Evolutionary conservation across 2,329 filamentous ascomycete genomes (phyloP), one percentile per base, ranked within the genome.

Genomic region (Zymoseptoria tritici): DNA sequence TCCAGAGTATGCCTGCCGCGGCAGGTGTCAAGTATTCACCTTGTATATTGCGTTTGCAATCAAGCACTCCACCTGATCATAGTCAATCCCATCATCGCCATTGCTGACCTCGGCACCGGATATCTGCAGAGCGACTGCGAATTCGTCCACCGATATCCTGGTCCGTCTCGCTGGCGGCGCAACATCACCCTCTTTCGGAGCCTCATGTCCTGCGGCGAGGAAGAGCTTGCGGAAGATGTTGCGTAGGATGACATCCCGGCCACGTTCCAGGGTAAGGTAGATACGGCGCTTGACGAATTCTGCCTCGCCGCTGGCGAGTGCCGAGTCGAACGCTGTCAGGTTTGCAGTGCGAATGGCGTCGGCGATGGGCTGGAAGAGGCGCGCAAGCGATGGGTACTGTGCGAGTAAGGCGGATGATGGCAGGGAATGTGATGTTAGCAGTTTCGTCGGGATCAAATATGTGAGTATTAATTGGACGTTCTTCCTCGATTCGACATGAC

Each of bases 21-120:
- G 55, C 42, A 62, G 59, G 57, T 55, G 55, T n/a, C 52, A 59
- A 49, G 16, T 8, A 5, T 31, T 31, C 31, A 96, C 93, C 85
- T 97, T 99, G 80, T 97, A 99, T 63, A 99, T 96, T 83, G 97
- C 90, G 73, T 97, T 97, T 26, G 94, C 91, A 70, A 99, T 73
- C 68, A 97, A 78, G 74, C 94, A 99, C 75, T 99, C 95, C 3
- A 97, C 92, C 75, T 99, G 94, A 71, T 99, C 95, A 31, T 83
- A 81, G 68, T 97, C 94, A 36, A 95, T 79, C 36, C 80, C 79
- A 68, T 88, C 78, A 78, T 60, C 80, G 77, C 71, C 89, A 76
- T 69, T 79, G 75, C 62, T 75, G 71, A 65, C 77, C 73, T 69
- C 77, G 81, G 65, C 77, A 29, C 72, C 72, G 56, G 85, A 87